These are phyloP conservation scores for Neonectria magnoliae DNA, from an alignment of 2,329 filamentous ascomycete genomes.

Conservation along the genomic window DNA sequence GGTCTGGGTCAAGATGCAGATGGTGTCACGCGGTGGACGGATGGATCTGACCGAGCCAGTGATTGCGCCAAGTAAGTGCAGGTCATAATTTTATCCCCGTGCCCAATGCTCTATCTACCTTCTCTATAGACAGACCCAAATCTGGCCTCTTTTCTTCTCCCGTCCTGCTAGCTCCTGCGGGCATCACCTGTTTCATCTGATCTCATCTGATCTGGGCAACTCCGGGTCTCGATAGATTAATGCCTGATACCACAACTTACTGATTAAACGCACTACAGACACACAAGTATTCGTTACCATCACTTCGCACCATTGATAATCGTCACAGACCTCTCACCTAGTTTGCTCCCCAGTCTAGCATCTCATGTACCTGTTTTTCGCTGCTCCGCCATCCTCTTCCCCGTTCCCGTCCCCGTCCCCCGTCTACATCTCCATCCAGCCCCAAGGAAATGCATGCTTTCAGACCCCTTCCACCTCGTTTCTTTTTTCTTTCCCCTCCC, in stretches of 20 bases:
- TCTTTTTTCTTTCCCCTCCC: not conserved
- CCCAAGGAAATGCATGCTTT: constrained; percentile 30
- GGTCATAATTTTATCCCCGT: constrained; percentile 3
- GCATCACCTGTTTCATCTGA: constrained; percentile 32
- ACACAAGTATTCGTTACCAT: not conserved
- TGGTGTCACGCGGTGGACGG: constrained; percentile 17
- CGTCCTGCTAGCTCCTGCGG: constrained; percentile 4
- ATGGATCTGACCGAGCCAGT: constrained; percentile 23
- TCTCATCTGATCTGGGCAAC: constrained; percentile 34
- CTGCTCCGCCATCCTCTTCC: constrained; percentile 18
- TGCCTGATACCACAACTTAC: constrained; percentile 3
- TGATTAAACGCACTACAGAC: not conserved
- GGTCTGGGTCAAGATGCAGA: not conserved
- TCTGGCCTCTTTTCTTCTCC: not conserved
- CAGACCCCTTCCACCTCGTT: constrained; percentile 33
- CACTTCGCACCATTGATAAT: not conserved
- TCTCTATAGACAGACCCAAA: constrained; percentile 2
- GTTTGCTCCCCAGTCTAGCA: not conserved
- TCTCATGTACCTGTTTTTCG: constrained; percentile 20
- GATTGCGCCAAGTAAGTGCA: not conserved
- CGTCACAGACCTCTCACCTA: not conserved
- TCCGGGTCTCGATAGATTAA: not conserved
- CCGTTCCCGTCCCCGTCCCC: constrained; percentile 9
- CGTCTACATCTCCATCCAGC: constrained; percentile 17
- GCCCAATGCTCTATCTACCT: constrained; percentile 2